These are phyloP conservation scores for Aeminium ludgeri DNA, from an alignment of 495 filamentous ascomycete species.

Conservation along the genomic window DNA sequence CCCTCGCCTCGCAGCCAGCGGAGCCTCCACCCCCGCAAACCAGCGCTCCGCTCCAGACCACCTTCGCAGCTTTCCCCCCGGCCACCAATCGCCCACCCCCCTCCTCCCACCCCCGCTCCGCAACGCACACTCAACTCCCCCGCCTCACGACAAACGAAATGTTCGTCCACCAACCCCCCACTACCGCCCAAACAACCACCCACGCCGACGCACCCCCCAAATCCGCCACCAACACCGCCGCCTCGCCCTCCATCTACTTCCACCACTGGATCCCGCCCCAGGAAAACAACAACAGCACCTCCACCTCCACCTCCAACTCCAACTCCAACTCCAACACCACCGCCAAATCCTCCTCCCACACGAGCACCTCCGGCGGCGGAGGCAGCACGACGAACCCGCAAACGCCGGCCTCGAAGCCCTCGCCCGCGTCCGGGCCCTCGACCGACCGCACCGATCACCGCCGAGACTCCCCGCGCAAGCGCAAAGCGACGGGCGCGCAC, in stretches of 20 bases:
- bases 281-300: too few relatives aligned
- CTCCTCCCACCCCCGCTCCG: constrained; percentile 18
- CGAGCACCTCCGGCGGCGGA: too few relatives aligned
- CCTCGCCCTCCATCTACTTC: constrained; percentile 64
- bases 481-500: constrained; percentile 51
- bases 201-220: too few relatives aligned
- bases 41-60: constrained; percentile 4
- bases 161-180: constrained; percentile 35
- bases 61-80: constrained; percentile 14
- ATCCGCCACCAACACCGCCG: constrained; percentile 39
- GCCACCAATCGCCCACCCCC: constrained; percentile 11
- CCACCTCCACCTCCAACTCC: too few relatives aligned
- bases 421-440: constrained; percentile 32
- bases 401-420: constrained; percentile 39
- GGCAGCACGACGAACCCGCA: constrained; percentile 28
- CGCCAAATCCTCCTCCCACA: too few relatives aligned
- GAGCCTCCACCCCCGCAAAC: too few relatives aligned
- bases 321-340: too few relatives aligned
- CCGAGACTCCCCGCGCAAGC: constrained; percentile 51
- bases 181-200: too few relatives aligned
- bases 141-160: constrained; percentile 42
- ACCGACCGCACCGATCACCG: constrained; percentile 34
- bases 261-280: constrained; percentile 79
- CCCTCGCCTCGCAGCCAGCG: constrained; percentile 12
- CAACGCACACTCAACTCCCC: constrained; percentile 29